A percentile compares a stretch with the other conserved stretches of the same genome.
Evolutionary conservation across 2,329 filamentous ascomycete genomes (phyloP).

Genomic region (Sclerotinia borealis): DNA sequence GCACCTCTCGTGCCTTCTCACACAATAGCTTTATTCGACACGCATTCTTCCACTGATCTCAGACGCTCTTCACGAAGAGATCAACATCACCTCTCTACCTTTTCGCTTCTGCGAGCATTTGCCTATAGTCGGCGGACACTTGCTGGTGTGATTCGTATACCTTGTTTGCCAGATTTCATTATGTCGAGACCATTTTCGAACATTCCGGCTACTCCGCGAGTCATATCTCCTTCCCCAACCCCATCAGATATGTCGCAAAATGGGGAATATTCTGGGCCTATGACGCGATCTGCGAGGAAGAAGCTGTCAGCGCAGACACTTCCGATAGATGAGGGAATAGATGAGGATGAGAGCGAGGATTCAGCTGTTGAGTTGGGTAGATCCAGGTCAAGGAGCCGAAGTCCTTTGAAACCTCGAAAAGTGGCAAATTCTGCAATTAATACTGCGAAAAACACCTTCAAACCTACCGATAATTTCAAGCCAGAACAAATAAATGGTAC

Average conservation of each 20-base stretch:
- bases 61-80: constrained; percentile 45
- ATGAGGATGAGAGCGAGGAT: constrained; percentile 36
- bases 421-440: constrained; percentile 45
- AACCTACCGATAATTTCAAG: constrained; percentile 36
- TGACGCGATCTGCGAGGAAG: constrained; percentile 68
- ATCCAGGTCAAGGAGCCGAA: constrained; percentile 31
- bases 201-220: constrained; percentile 73
- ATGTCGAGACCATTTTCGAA: constrained; percentile 33
- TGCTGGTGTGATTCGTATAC: constrained; percentile 49
- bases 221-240: constrained; percentile 84
- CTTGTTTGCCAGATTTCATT: constrained; percentile 55
- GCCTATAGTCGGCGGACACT: constrained; percentile 43
- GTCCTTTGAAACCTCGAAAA: constrained; percentile 39
- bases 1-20: constrained; percentile 48
- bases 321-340: constrained; percentile 53
- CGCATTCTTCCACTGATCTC: constrained; percentile 23
- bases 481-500: constrained; percentile 15
- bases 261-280: constrained; percentile 64
- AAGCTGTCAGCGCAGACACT: constrained; percentile 46
- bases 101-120: constrained; percentile 44
- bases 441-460: constrained; percentile 32
- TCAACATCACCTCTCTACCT: constrained; percentile 41
- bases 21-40: constrained; percentile 40
- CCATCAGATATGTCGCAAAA: constrained; percentile 51
- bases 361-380: constrained; percentile 26